Percentiles rank a stretch among this genome's conserved stretches.
Conservation (phyloP, 345 rosid genomes). For the Limnanthes douglasii region DNA sequence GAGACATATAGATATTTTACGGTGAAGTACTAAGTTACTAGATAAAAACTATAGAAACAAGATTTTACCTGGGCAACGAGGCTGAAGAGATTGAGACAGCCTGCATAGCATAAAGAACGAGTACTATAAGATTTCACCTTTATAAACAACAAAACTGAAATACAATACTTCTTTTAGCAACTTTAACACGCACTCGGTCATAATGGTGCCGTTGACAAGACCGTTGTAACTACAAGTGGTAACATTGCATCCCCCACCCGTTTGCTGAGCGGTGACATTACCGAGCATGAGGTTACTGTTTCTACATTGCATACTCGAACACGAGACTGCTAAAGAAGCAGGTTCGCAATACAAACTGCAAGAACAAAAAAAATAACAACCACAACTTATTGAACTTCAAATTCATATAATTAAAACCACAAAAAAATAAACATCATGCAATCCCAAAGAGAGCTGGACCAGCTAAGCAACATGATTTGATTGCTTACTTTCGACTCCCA, state of each 20-base stretch:
- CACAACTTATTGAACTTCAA: slow-evolving; percentile 7
- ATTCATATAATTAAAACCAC: neutral
- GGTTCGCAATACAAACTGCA: slow-evolving; percentile 85
- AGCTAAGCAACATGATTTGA: too few species aligned
- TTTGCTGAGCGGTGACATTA: slow-evolving; percentile 48
- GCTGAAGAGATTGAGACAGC: slow-evolving; percentile 74
- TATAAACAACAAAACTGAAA: too few species aligned
- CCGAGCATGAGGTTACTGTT: slow-evolving; percentile 83
- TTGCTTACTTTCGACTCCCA: slow-evolving; percentile 77
- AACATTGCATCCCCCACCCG: slow-evolving; percentile 83
- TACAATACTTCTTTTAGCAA: too few species aligned
- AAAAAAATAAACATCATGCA: slow-evolving; percentile 3
- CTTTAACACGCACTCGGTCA: slow-evolving; percentile 59
- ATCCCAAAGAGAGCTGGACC: slow-evolving; percentile 1
- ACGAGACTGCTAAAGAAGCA: slow-evolving; percentile 75
- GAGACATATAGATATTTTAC: too few species aligned
- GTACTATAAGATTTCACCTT: too few species aligned
- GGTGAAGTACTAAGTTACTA: too few species aligned
- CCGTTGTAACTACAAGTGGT: slow-evolving; percentile 72
- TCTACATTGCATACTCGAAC: slow-evolving; percentile 90
- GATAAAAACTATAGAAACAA: too few species aligned
- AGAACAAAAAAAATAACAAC: slow-evolving; percentile 6
- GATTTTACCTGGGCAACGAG: slow-evolving; percentile 72
- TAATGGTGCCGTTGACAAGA: slow-evolving; percentile 60
- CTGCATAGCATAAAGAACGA: slow-evolving; percentile 29